Conservation (phyloP, 2,329 filamentous ascomycete species). For the Aspergillus brasiliensis region DNA sequence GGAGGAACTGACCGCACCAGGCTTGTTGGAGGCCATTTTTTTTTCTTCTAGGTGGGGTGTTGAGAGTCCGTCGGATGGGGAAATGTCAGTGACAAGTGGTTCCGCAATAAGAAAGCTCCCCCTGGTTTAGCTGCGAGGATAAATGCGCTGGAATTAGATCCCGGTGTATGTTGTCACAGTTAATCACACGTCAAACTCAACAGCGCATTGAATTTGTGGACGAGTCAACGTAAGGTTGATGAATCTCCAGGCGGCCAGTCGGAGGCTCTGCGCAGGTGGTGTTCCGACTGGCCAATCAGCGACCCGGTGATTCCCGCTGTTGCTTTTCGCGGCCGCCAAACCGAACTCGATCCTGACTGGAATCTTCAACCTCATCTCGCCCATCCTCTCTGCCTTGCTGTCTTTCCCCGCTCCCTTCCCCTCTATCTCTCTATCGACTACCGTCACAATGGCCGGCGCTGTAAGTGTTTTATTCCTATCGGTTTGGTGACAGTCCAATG, state of each 20-base stretch:
- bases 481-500: conserved; percentile 37
- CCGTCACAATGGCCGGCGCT: conserved; percentile 58
- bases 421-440: conserved; percentile 21
- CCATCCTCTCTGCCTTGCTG: conserved; percentile 20
- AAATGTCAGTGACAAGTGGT: neutral
- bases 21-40: conserved; percentile 54
- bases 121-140: no score
- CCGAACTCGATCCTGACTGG: conserved; percentile 18
- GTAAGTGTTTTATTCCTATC: conserved; percentile 46
- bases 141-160: neutral
- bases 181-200: neutral
- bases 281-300: conserved; percentile 38
- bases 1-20: conserved; percentile 40
- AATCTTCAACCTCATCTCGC: conserved; percentile 34
- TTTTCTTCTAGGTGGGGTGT: conserved; percentile 29
- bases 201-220: conserved; percentile 1
- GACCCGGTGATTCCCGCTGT: conserved; percentile 42
- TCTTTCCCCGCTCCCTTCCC: conserved; percentile 24
- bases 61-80: neutral
- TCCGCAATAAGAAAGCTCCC: neutral
- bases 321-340: conserved; percentile 32
- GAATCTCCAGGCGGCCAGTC: conserved; percentile 22
- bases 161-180: neutral
- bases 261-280: conserved; percentile 23
- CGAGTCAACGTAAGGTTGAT: conserved; percentile 3